These are phyloP conservation scores for Venturia oleaginea DNA, from an alignment of 2,329 filamentous ascomycete genomes.

Conservation along the genomic window DNA sequence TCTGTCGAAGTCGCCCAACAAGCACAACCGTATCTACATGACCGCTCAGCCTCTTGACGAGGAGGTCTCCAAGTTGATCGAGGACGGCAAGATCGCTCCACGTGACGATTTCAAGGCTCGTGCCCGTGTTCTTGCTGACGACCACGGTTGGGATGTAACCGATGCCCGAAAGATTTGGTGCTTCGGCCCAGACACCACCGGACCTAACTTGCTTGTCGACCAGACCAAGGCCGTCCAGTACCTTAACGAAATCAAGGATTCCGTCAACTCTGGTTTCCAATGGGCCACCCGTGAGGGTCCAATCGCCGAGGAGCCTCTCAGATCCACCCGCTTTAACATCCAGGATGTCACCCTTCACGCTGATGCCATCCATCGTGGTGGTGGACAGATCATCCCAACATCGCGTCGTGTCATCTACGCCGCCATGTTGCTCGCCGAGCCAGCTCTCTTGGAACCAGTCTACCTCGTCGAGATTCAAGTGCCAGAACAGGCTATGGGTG, in stretches of 20 bases:
- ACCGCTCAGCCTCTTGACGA: slow-evolving; percentile 82
- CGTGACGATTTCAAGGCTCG: slow-evolving; percentile 99
- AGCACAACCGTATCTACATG: slow-evolving; percentile 99
- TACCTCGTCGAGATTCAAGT: slow-evolving; percentile 99
- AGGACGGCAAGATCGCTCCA: slow-evolving; percentile 81
- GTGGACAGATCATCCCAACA: slow-evolving; percentile 97
- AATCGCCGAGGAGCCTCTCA: slow-evolving; percentile 96
- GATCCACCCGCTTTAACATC: slow-evolving; percentile 95
- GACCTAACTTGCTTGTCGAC: slow-evolving; percentile 97
- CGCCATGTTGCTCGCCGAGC: slow-evolving; percentile 80
- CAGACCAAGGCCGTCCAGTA: slow-evolving; percentile 99
- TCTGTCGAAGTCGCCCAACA: slow-evolving; percentile 99
- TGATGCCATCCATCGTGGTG: slow-evolving; percentile 99
- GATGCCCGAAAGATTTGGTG: slow-evolving; percentile 99
- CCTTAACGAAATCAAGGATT: slow-evolving; percentile 99
- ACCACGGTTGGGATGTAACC: slow-evolving; percentile 98
- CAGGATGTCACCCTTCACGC: slow-evolving; percentile 99
- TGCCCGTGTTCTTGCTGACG: slow-evolving; percentile 91
- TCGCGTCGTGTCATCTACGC: slow-evolving; percentile 97
- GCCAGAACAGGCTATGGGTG: slow-evolving; percentile 96
- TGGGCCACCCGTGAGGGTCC: slow-evolving; percentile 98
- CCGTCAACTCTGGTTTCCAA: slow-evolving; percentile 98
- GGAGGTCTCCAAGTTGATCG: slow-evolving; percentile 85
- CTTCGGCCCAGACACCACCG: slow-evolving; percentile 95
- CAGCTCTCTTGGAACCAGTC: slow-evolving; percentile 89